phyloP scores from a whole-genome alignment of 768 basidiomycete genomes.

The Pulveroboletus sp. region DNA sequence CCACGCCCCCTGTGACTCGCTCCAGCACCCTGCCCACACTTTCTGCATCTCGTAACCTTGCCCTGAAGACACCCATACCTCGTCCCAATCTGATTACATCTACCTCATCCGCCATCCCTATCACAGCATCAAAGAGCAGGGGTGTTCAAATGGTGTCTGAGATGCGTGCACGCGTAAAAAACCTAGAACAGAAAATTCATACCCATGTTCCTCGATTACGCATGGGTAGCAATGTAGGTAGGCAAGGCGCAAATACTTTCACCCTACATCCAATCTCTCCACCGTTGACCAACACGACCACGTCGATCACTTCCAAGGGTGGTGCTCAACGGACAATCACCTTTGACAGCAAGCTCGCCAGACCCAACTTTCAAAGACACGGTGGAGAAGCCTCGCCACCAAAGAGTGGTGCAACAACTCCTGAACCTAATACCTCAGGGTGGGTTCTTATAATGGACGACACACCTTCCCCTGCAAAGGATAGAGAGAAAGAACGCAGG shows the following conservation, averaged over 20 bases:
- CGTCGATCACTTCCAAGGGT: conserved; percentile 26
- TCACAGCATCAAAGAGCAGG: conserved; percentile 62
- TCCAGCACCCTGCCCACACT: conserved; percentile 55
- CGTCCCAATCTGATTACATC: conserved; percentile 38
- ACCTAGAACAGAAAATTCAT: conserved; percentile 81
- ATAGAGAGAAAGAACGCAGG: conserved; percentile 50
- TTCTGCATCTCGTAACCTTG: conserved; percentile 40
- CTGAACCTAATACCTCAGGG: conserved; percentile 61
- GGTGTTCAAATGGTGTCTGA: conserved; percentile 92
- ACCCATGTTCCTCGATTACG: conserved; percentile 81
- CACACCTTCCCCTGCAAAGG: conserved; percentile 64
- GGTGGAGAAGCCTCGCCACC: conserved; percentile 42
- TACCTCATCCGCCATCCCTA: conserved; percentile 32
- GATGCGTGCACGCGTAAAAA: conserved; percentile 80
- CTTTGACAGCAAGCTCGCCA: conserved; percentile 21
- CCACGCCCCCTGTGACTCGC: conserved; percentile 49
- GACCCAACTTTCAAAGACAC: conserved; percentile 34
- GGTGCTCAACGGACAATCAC: conserved; percentile 14
- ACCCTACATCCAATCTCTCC: conserved; percentile 31
- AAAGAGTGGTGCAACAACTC: conserved; percentile 36
- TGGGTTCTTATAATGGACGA: conserved; percentile 93
- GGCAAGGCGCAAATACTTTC: conserved; percentile 39
- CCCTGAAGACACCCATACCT: conserved; percentile 41
- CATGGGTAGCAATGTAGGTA: conserved; percentile 70
- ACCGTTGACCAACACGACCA: conserved; percentile 35